phyloP scores from a whole-genome alignment of 768 basidiomycete species.

The Kwoniella heveanensis region DNA sequence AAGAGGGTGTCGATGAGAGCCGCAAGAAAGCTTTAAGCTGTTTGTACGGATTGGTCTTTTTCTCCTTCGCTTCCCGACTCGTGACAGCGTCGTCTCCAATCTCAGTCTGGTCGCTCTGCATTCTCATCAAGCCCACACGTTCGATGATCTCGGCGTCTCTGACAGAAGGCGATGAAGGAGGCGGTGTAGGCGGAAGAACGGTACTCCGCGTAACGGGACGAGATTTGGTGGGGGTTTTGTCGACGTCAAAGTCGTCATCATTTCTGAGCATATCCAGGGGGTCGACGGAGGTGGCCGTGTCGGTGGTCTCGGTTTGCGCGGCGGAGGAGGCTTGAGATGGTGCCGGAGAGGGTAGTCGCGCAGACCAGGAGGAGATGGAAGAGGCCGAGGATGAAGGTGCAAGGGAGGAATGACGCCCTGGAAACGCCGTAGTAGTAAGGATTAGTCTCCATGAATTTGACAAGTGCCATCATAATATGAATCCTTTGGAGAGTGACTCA shows the following conservation, averaged over 20 bases:
- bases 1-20: conserved; percentile 36
- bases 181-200: conserved; percentile 38
- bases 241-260: conserved; percentile 34
- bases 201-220: conserved; percentile 12
- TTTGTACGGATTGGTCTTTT: conserved; percentile 48
- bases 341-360: conserved; percentile 32
- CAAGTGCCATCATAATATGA: no score
- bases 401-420: conserved; percentile 33
- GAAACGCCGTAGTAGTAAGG: no score
- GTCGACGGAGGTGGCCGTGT: conserved; percentile 27
- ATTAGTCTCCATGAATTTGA: no score
- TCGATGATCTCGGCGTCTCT: conserved; percentile 27
- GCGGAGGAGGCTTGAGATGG: conserved; percentile 40
- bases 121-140: conserved; percentile 40
- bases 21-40: conserved; percentile 49
- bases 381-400: conserved; percentile 34
- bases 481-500: conserved; percentile 26
- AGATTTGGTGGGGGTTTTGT: conserved; percentile 44
- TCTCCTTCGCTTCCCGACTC: conserved; percentile 15
- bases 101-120: conserved; percentile 23
- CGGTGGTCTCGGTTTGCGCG: conserved; percentile 27
- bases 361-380: conserved; percentile 22
- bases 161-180: conserved; percentile 35
- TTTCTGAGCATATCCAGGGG: conserved; percentile 30
- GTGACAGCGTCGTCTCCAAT: conserved; percentile 8